Evolutionary conservation across 2,329 filamentous ascomycete genomes (phyloP), one percentile per base, ranked within the genome.

Genomic region (Macrophomina tecta): DNA sequence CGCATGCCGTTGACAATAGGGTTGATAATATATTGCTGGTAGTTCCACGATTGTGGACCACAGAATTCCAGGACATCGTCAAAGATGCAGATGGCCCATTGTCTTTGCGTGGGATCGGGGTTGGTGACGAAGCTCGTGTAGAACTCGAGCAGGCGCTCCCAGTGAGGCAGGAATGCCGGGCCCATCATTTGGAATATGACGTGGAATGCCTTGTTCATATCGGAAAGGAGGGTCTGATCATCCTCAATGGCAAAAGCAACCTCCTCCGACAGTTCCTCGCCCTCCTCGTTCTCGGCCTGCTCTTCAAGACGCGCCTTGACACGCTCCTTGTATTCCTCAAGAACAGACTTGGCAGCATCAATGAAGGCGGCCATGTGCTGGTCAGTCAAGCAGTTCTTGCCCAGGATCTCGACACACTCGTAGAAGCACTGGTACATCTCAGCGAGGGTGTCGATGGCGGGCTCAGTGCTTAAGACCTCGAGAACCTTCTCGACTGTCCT

Each of bases 351-450:
- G 55, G 94, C 93, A 1, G 91, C 90, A 70, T 93, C 90, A 72
- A 98, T 94, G 79, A 98, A 99, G 52, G 88, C 88, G 67, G 85
- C 84, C 91, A 99, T 94, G 77, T 97, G 91, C 46, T 90, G 85
- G 46, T 85, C 83, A 5, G 86, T 92, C 55, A 99, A 85, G 76
- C 90, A 94, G 73, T 91, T 89, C 79, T 92, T 92, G 68, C 94
- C 94, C 70, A 97, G 88, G 28, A 97, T 94, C 81, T 98, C 94
- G 7, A 99, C 90, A 32, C 93, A 97, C 79, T 99, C 95, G 79
- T 99, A 99, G 84, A 99, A 99, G 83, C 95, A 99, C 80, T 98
- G 94, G 81, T 97, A 99, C 93, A 99, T 97, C 81, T 98, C 95
- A 1, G 95, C 94, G 55, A 99, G 86, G 0, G 95, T 97, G 73